Evolutionary conservation across 495 filamentous ascomycete species (phyloP), one percentile per base, ranked within the genome.

Genomic region (Penicillium canescens): DNA sequence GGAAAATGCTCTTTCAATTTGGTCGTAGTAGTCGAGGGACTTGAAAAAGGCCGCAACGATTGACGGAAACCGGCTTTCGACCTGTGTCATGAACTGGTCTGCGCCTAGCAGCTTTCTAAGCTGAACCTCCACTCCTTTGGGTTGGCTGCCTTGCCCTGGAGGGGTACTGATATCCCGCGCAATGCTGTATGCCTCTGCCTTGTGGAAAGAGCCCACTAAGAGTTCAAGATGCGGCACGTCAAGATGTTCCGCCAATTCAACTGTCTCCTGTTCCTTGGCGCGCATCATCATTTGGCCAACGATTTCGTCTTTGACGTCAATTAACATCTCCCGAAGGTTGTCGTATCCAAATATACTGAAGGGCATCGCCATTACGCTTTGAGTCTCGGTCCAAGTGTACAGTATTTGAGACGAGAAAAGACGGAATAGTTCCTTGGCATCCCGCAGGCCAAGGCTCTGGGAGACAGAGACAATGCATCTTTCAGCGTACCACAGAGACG

Each of bases 381-480:
- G 80, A 2, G 70, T 67, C 52, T 88, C 82, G 3, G 92, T 82
- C 95, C 94, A 98, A 0, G 92, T 96, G 65, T 90, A 96, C 4
- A 98, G 75, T n/a, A 98, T 78, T 66, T 99, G 95, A 20, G 92
- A 86, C 14, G 89, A 85, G 62, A 97, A 98, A 3, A 98, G 77
- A n/a, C 77, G 79, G 66, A 98, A 97, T 3, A 99, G 66, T 37
- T 85, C 78, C 59, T 78, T 80, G 1, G 89, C 75, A 36, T 81
- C 76, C 33, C 74, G 62, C 33, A 97, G 80, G 3, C 81, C 75
- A 35, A 96, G 77, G 6, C 79, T 72, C 38, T 66, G 72, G 5
- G 91, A 82, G 21, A 97, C 81, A 40, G 79, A 73, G n/a, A 54
- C 56, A 40, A 96, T 69, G 61, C 89, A 92, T 44, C 78, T 80